Evolutionary conservation across 345 rosid species (phyloP), one percentile per base, ranked within the genome.

Genomic region (Mercurialis annua): DNA sequence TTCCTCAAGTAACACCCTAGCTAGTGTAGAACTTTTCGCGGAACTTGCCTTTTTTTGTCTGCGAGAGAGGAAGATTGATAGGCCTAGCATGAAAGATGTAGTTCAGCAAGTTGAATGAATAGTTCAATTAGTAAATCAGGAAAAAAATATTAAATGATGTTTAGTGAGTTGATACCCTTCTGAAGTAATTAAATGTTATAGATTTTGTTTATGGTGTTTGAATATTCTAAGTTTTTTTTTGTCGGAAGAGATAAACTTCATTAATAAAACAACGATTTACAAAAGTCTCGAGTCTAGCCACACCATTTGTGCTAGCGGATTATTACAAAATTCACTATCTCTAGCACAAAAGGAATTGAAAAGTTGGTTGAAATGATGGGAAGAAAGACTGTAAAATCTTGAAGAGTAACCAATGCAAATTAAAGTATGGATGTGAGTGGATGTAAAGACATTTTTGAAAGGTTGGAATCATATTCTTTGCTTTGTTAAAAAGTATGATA

Each of bases 21-120:
- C 27, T 30, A 83, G 84, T 33, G 38, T 80, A 6, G 63, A 73
- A 48, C 75, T 75, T 11, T 73, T 83, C 68, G 66, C 76, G 3
- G 81, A 81, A 71, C 77, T 86, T 27, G 86, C 85, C 43, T 63
- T 83, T 38, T 71, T 76, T 8, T 86, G 90, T 27, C 34, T 86
- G 53, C 51, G 55, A 56, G 90, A 80, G 71, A 86, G 76, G 71
- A 81, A 82, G 70, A 68, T 49, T 2, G 82, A 78, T 15, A 78
- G 90, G 60, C 85, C 85, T 9, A n/a, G 75, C 77, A 86, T 83
- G 90, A 82, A 61, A 42, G 85, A 78, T 29, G 84, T 81, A 30
- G 85, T 79, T 51, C 80, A 81, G 62, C 68, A 77, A 51, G 78
- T 86, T 43, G 81, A 84, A 21, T 23, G 73, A 70, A 84, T 80